These are phyloP conservation scores for Aeschynomene evenia DNA, from an alignment of 306 rosid species.

Conservation along the genomic window DNA sequence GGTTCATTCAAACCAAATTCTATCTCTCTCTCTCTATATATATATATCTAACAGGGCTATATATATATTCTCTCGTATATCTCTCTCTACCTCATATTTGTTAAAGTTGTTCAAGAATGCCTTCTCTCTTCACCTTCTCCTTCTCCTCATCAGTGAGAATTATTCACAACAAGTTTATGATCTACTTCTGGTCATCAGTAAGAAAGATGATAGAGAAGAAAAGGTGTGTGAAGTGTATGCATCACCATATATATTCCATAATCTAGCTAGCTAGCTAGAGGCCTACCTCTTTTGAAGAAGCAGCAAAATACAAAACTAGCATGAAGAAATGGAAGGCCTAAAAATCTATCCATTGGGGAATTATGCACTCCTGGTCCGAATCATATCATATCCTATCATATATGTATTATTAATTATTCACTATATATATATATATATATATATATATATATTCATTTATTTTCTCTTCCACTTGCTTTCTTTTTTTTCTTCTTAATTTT, in stretches of 20 bases:
- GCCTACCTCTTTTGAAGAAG: neutral
- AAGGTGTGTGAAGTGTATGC: constrained; percentile 19
- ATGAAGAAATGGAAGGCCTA: constrained; percentile 33
- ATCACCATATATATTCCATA: constrained; percentile 4
- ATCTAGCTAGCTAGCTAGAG: too few relatives aligned
- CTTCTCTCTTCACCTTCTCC: constrained; percentile 20
- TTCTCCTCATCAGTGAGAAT: neutral
- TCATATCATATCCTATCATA: too few relatives aligned
- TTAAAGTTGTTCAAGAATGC: constrained; percentile 33
- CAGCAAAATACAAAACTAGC: constrained; percentile 1
- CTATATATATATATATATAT: too few relatives aligned
- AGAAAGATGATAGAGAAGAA: neutral
- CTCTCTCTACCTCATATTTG: constrained; percentile 7
- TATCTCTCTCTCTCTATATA: constrained; percentile 10
- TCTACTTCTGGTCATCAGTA: neutral
- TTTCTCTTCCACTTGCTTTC: neutral
- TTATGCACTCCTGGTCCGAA: constrained; percentile 85
- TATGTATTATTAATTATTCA: too few relatives aligned
- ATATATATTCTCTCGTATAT: neutral
- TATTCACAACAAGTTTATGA: constrained; percentile 7
- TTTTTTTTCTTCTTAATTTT: neutral
- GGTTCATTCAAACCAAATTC: constrained; percentile 9
- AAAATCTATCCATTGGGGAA: constrained; percentile 54
- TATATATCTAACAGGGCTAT: neutral
- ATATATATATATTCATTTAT: too few relatives aligned